These are phyloP conservation scores for Alternaria ventricosa DNA, from an alignment of 2,329 filamentous ascomycete species.

Conservation along the genomic window DNA sequence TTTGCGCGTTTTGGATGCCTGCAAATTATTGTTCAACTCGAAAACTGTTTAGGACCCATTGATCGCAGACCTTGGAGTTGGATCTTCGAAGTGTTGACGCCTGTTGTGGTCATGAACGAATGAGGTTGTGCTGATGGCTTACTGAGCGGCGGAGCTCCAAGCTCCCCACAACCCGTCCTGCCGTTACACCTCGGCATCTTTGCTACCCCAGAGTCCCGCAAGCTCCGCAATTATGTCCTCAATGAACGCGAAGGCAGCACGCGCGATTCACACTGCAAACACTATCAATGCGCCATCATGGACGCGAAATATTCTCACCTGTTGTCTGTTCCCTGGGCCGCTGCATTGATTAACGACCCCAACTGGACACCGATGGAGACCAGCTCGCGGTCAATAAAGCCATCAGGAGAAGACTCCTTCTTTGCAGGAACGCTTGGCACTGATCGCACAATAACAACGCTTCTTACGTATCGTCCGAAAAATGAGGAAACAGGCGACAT, in stretches of 20 bases:
- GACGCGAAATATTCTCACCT: conserved; percentile 31
- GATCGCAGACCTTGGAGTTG: neutral
- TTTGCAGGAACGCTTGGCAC: conserved; percentile 62
- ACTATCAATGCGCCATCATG: conserved; percentile 18
- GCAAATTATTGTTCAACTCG: neutral
- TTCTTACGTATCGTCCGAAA: conserved; percentile 29
- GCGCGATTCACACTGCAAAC: neutral
- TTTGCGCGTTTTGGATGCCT: neutral
- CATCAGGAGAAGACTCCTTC: conserved; percentile 58
- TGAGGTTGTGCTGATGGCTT: neutral
- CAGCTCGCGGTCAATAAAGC: conserved; percentile 37
- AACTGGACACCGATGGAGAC: conserved; percentile 51
- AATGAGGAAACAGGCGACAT: conserved; percentile 23
- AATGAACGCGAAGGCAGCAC: neutral
- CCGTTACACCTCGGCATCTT: conserved; percentile 10
- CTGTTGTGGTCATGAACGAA: neutral
- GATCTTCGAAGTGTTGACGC: neutral
- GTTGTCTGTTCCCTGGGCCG: conserved; percentile 58
- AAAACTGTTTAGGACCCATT: neutral
- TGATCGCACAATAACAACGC: conserved; percentile 54
- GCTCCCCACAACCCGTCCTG: neutral
- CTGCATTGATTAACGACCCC: conserved; percentile 51
- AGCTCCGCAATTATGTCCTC: conserved; percentile 8
- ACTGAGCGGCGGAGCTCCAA: neutral
- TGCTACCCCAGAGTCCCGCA: neutral